Evolutionary conservation across 2,329 filamentous ascomycete species (phyloP).

Genomic region (Sclerotinia borealis): DNA sequence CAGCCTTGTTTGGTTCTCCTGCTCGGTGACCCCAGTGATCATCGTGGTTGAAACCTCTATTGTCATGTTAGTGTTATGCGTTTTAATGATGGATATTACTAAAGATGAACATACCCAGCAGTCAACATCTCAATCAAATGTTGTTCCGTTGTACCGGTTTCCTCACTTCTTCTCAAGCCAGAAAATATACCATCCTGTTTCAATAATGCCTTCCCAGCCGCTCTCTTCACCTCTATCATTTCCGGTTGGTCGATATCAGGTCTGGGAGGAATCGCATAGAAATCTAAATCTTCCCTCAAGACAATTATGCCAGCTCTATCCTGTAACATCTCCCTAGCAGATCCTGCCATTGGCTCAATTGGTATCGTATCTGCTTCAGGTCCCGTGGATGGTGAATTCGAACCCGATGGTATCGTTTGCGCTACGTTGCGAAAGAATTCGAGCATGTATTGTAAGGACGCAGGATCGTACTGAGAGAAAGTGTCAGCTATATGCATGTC

Average conservation of each 20-base stretch:
- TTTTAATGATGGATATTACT: background rate
- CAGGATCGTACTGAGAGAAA: constrained; percentile 78
- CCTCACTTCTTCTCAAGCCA: constrained; percentile 88
- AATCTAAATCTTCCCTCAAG: constrained; percentile 90
- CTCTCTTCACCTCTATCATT: constrained; percentile 95
- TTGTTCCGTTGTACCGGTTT: constrained; percentile 92
- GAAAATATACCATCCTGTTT: constrained; percentile 94
- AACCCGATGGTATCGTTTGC: constrained; percentile 81
- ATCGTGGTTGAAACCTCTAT: constrained; percentile 90
- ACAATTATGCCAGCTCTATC: constrained; percentile 95
- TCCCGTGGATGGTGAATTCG: constrained; percentile 58
- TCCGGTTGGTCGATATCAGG: constrained; percentile 78
- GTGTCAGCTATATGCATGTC: constrained; percentile 39
- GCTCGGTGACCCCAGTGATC: constrained; percentile 94
- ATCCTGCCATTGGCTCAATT: constrained; percentile 66
- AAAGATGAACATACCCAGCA: constrained; percentile 65
- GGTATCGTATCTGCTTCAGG: constrained; percentile 59
- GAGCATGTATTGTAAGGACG: constrained; percentile 96
- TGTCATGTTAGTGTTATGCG: background rate
- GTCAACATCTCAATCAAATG: constrained; percentile 99
- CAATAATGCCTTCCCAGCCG: constrained; percentile 78
- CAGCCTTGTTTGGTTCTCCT: constrained; percentile 96
- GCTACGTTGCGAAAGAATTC: constrained; percentile 96
- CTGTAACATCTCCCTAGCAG: constrained; percentile 71
- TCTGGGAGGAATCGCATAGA: constrained; percentile 88